phyloP scores from a whole-genome alignment of 2,329 filamentous ascomycete species.

The Colletotrichum liaoningense region DNA sequence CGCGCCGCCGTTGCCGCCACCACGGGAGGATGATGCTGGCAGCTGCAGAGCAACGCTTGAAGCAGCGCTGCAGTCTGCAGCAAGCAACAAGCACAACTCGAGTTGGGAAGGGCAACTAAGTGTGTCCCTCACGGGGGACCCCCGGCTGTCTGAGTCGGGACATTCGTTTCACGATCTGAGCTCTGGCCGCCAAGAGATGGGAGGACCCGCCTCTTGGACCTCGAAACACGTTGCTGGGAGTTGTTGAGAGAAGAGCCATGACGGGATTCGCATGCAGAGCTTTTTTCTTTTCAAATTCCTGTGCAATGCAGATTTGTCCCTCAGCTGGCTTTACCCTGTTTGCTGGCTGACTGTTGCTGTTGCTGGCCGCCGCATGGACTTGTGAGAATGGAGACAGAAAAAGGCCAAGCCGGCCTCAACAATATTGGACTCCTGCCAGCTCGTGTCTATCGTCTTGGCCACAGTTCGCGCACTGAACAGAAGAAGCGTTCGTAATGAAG shows the following conservation, averaged over 20 bases:
- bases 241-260: constrained; percentile 20
- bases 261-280: not conserved
- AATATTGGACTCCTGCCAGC: constrained; percentile 23
- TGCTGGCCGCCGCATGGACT: not conserved
- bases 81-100: not conserved
- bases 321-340: not conserved
- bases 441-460: constrained; percentile 27
- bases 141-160: constrained; percentile 28
- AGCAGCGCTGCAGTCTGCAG: not conserved
- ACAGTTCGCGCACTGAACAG: not conserved
- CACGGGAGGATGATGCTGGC: not conserved
- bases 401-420: constrained; percentile 17
- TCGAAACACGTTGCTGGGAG: constrained; percentile 22
- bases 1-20: not conserved
- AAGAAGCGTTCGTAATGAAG: not conserved
- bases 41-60: not conserved
- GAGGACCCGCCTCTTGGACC: constrained; percentile 30
- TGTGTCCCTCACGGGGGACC: not conserved
- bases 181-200: constrained; percentile 35
- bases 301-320: not conserved
- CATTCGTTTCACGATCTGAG: constrained; percentile 34
- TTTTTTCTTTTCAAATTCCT: not conserved
- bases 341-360: not conserved
- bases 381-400: not conserved
- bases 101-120: not conserved